These are phyloP conservation scores for Gilbertella persicaria DNA, from an alignment of 371 early-diverging fungal species.

Conservation along the genomic window DNA sequence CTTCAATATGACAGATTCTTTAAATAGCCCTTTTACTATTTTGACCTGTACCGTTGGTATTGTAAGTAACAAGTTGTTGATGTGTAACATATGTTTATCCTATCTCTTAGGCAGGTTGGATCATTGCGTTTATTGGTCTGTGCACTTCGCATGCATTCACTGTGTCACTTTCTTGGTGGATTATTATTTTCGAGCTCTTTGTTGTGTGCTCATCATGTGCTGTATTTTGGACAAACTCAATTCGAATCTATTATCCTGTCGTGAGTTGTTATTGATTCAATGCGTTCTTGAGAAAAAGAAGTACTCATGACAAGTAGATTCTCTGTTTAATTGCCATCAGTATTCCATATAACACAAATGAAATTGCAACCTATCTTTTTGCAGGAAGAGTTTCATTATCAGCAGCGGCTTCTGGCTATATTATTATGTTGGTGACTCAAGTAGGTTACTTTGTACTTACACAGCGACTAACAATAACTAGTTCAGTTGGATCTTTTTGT, in stretches of 20 bases:
- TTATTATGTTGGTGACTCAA: conserved; percentile 36
- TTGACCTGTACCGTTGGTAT: conserved; percentile 15
- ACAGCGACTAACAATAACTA: neutral
- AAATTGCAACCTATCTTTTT: conserved; percentile 26
- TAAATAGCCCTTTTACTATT: conserved; percentile 12
- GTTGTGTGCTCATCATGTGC: conserved; percentile 25
- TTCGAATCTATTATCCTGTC: conserved; percentile 24
- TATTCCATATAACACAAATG: conserved; percentile 34
- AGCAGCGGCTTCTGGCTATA: conserved; percentile 31
- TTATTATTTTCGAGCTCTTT: conserved; percentile 27
- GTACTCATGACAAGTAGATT: conserved; percentile 22
- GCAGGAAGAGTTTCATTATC: conserved; percentile 17
- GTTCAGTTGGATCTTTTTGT: conserved; percentile 39
- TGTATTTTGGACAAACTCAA: conserved; percentile 26
- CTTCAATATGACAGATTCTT: conserved; percentile 6
- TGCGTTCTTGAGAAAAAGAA: no score
- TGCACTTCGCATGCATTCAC: conserved; percentile 27
- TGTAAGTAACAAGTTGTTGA: conserved; percentile 5
- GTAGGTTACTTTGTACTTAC: conserved; percentile 12
- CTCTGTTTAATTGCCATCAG: conserved; percentile 35
- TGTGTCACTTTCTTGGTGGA: conserved; percentile 40
- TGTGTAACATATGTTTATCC: neutral
- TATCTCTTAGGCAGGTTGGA: conserved; percentile 38
- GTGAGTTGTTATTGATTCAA: no score
- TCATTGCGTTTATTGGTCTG: conserved; percentile 38